Conservation (phyloP, 306 rosid genomes). For the Trifolium subterraneum region DNA sequence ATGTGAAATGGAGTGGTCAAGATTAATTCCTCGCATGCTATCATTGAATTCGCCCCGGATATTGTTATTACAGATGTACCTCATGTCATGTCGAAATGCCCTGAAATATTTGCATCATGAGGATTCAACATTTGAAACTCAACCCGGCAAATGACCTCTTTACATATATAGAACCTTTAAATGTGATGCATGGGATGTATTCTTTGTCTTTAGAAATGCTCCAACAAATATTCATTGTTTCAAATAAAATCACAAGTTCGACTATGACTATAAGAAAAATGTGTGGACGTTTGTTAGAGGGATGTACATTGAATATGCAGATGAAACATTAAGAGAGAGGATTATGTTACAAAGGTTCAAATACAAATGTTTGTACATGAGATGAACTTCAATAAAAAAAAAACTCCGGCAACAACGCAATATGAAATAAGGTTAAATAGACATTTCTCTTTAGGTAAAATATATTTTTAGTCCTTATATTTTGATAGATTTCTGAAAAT, state of each 20-base stretch:
- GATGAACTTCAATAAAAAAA: no score
- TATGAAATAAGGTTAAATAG: no score
- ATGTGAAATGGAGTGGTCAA: background rate
- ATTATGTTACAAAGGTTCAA: no score
- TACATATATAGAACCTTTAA: background rate
- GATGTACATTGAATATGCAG: background rate
- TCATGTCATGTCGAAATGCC: slow-evolving; percentile 2
- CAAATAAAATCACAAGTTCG: background rate
- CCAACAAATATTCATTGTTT: background rate
- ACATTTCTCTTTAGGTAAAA: no score
- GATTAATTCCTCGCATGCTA: background rate
- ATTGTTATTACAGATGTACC: slow-evolving; percentile 1
- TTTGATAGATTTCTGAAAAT: no score
- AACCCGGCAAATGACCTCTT: background rate
- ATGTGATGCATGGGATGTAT: slow-evolving; percentile 1
- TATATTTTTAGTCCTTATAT: no score
- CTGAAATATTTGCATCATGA: background rate
- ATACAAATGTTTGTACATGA: no score
- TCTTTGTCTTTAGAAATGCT: background rate
- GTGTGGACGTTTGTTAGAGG: no score
- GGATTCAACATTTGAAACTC: slow-evolving; percentile 17
- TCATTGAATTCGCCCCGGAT: background rate
- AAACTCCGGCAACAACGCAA: no score
- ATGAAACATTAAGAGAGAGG: no score
- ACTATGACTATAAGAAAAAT: background rate